These are phyloP conservation scores for Melanomma pulvis-pyrius DNA, from an alignment of 495 filamentous ascomycete species.

Conservation along the genomic window DNA sequence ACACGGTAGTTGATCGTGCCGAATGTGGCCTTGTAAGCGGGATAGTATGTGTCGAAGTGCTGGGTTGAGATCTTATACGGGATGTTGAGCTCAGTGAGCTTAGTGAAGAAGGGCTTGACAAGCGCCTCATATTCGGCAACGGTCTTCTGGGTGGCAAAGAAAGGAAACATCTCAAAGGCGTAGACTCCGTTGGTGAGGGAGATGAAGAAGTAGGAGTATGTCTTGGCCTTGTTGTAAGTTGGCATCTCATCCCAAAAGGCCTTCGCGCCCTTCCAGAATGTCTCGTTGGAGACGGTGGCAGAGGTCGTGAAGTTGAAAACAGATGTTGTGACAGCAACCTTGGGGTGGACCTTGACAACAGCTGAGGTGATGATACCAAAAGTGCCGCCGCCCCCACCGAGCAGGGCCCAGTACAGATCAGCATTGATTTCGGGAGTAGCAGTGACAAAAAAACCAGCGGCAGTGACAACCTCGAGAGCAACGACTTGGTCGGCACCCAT, in stretches of 20 bases:
- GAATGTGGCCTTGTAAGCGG: conserved; percentile 21
- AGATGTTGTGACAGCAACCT: conserved; percentile 18
- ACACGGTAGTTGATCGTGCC: conserved; percentile 4
- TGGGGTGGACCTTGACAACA: conserved; percentile 25
- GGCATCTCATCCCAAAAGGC: conserved; percentile 20
- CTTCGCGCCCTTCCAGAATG: conserved; percentile 18
- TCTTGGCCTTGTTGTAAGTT: conserved; percentile 18
- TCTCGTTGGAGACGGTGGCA: neutral
- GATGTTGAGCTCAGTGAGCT: conserved; percentile 18
- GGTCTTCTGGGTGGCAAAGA: conserved; percentile 28
- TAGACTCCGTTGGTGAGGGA: neutral
- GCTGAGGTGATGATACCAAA: conserved; percentile 30
- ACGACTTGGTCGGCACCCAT: conserved; percentile 29
- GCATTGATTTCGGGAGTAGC: conserved; percentile 7
- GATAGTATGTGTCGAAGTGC: conserved; percentile 21
- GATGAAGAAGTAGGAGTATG: conserved; percentile 30
- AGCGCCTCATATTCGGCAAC: conserved; percentile 23
- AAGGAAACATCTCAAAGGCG: conserved; percentile 20
- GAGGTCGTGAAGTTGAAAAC: conserved; percentile 20
- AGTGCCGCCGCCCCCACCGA: conserved; percentile 37
- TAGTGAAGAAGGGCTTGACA: conserved; percentile 19
- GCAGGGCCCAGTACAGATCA: conserved; percentile 37
- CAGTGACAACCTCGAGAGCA: conserved; percentile 24
- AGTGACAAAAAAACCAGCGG: conserved; percentile 20
- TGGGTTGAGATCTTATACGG: conserved; percentile 4